phyloP scores from a whole-genome alignment of 2,329 filamentous ascomycete genomes.

The Nothopassalora personata region DNA sequence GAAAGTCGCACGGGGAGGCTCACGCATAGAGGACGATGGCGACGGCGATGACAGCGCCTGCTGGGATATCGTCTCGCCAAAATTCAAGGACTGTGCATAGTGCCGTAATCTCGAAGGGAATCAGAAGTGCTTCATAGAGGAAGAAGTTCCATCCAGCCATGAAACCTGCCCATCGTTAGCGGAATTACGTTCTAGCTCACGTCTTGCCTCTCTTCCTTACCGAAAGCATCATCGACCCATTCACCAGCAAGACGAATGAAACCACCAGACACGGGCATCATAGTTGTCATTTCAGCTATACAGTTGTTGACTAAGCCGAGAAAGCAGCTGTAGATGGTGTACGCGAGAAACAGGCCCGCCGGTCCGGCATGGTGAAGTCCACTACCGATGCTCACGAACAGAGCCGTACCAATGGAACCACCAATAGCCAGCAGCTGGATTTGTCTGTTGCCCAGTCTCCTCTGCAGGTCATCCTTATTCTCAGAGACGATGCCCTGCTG shows the following conservation, averaged over 20 bases:
- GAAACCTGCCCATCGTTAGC: conserved; percentile 42
- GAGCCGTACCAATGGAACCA: conserved; percentile 20
- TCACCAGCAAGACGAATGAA: conserved; percentile 60
- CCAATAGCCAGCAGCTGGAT: conserved; percentile 32
- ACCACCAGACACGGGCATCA: conserved; percentile 27
- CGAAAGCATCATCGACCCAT: conserved; percentile 59
- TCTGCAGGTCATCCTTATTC: conserved; percentile 39
- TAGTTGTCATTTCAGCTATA: conserved; percentile 55
- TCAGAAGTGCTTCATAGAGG: conserved; percentile 47
- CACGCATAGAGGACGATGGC: conserved; percentile 33
- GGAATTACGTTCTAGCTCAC: background rate
- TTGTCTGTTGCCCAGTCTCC: conserved; percentile 47
- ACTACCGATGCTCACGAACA: conserved; percentile 48
- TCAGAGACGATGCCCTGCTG: conserved; percentile 23
- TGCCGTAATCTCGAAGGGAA: conserved; percentile 50
- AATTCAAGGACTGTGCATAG: conserved; percentile 38
- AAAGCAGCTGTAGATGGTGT: conserved; percentile 50
- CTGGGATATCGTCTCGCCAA: conserved; percentile 42
- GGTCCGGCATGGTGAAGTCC: conserved; percentile 48
- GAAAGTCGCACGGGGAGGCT: conserved; percentile 7
- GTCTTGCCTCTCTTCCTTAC: background rate
- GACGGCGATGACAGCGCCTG: conserved; percentile 38
- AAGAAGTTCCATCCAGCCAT: conserved; percentile 43
- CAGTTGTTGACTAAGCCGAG: conserved; percentile 59
- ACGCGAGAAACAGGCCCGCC: conserved; percentile 53